Percentiles rank a stretch among this genome's conserved stretches.
Conservation (phyloP, 148 eudicot genomes). For the Nepenthes gracilis region DNA sequence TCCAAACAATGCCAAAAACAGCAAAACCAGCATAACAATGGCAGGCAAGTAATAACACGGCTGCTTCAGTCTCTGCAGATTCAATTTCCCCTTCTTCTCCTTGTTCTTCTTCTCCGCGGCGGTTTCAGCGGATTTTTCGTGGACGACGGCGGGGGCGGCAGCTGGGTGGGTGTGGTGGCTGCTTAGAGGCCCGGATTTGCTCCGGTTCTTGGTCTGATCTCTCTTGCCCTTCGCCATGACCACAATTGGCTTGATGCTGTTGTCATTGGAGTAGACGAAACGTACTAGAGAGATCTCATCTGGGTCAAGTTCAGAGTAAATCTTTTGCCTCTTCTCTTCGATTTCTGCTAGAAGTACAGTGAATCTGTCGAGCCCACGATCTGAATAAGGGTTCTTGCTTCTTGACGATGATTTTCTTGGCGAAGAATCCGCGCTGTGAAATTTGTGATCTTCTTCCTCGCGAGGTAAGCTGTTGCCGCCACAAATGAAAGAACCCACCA, state of each 20-base stretch:
- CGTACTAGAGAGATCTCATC: conserved; percentile 5
- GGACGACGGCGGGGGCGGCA: not conserved
- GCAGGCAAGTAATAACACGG: not conserved
- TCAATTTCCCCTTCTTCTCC: not conserved
- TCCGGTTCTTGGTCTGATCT: not conserved
- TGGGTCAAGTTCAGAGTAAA: conserved; percentile 3
- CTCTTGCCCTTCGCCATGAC: conserved; percentile 4
- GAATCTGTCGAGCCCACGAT: conserved; percentile 26
- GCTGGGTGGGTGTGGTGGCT: not conserved
- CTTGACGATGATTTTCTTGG: conserved; percentile 4
- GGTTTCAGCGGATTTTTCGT: not conserved
- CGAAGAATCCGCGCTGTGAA: conserved; percentile 13
- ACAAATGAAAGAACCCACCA: conserved; percentile 25
- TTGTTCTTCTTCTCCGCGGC: not conserved
- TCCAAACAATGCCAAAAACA: not conserved
- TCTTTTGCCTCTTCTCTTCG: conserved; percentile 16
- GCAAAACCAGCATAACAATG: not conserved
- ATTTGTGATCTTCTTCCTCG: conserved; percentile 12
- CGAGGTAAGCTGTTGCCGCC: conserved; percentile 12
- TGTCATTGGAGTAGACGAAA: conserved; percentile 14
- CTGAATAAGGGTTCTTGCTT: conserved; percentile 28
- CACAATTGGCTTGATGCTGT: conserved; percentile 20
- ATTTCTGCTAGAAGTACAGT: conserved; percentile 19
- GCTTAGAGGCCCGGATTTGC: not conserved
- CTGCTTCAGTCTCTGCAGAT: not conserved